These are phyloP conservation scores for Mycotypha africana DNA, from an alignment of 371 early-diverging fungal species.

Conservation along the genomic window DNA sequence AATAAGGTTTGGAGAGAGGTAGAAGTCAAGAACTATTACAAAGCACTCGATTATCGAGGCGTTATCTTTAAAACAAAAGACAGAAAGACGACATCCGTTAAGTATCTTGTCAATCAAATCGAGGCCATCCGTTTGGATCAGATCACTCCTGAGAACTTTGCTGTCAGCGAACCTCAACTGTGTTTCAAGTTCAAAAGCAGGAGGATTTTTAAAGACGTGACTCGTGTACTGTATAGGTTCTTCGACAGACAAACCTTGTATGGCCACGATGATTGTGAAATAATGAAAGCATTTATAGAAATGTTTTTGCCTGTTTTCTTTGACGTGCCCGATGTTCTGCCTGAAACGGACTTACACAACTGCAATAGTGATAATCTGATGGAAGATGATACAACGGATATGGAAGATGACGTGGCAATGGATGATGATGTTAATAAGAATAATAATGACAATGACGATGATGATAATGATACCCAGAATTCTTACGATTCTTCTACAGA, in stretches of 20 bases:
- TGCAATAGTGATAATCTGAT: too few relatives aligned
- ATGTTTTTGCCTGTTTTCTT: slow-evolving; percentile 74
- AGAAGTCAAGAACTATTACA: slow-evolving; percentile 92
- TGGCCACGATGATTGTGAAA: slow-evolving; percentile 57
- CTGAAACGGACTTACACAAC: too few relatives aligned
- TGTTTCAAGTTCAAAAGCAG: slow-evolving; percentile 60
- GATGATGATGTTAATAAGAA: slow-evolving; percentile 3
- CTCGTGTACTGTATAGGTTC: slow-evolving; percentile 50
- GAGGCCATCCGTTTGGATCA: slow-evolving; percentile 67
- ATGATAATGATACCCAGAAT: slow-evolving; percentile 12
- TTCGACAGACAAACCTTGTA: slow-evolving; percentile 51
- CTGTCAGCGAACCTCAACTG: slow-evolving; percentile 49
- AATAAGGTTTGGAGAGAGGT: slow-evolving; percentile 95
- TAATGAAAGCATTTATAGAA: slow-evolving; percentile 68
- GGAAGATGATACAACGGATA: not conserved
- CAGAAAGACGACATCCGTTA: slow-evolving; percentile 69
- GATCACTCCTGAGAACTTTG: not conserved
- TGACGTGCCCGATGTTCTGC: slow-evolving; percentile 28
- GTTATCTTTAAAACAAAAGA: slow-evolving; percentile 83
- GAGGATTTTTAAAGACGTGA: slow-evolving; percentile 65
- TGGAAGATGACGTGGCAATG: not conserved
- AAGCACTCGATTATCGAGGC: slow-evolving; percentile 95
- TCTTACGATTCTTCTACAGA: slow-evolving; percentile 10
- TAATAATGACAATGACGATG: slow-evolving; percentile 5
- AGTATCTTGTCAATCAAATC: slow-evolving; percentile 78